phyloP scores from a whole-genome alignment of 345 rosid genomes.

The Firmiana major region DNA sequence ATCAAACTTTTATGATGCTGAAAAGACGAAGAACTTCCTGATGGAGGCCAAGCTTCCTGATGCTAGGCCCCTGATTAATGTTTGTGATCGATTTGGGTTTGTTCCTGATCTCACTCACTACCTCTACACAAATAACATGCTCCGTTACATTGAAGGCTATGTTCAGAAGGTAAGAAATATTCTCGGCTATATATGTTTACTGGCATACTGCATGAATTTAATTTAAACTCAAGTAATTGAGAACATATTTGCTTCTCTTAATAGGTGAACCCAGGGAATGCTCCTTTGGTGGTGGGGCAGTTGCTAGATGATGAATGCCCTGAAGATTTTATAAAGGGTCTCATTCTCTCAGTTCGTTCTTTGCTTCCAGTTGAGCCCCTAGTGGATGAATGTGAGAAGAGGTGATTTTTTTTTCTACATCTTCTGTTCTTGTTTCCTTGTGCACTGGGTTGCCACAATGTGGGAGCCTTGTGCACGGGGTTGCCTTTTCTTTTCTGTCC shows the following conservation, averaged over 20 bases:
- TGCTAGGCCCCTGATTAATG: conserved; percentile 97
- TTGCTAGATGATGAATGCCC: conserved; percentile 97
- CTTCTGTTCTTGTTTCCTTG: conserved; percentile 7
- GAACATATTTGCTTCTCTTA: conserved; percentile 11
- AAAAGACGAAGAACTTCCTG: conserved; percentile 92
- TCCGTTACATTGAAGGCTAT: conserved; percentile 98
- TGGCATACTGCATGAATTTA: not conserved
- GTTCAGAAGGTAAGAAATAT: conserved; percentile 79
- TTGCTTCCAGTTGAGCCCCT: conserved; percentile 85
- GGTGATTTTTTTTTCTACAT: conserved; percentile 33
- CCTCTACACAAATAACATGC: conserved; percentile 88
- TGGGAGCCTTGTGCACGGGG: too few species aligned
- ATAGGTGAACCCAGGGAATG: conserved; percentile 98
- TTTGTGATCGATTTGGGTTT: conserved; percentile 97
- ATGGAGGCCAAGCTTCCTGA: conserved; percentile 99
- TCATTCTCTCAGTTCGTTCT: conserved; percentile 85
- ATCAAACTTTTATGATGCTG: conserved; percentile 91
- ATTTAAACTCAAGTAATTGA: conserved; percentile 8
- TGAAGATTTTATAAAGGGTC: conserved; percentile 97
- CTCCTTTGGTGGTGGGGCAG: conserved; percentile 92
- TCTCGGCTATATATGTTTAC: not conserved
- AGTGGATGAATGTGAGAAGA: conserved; percentile 86
- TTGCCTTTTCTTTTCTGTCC: too few species aligned
- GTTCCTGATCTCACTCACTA: conserved; percentile 97
- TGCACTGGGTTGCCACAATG: too few species aligned